A percentile compares a stretch with the other conserved stretches of the same genome.
Evolutionary conservation across 768 basidiomycete genomes (phyloP).

Genomic region (Tricholoma terreum): DNA sequence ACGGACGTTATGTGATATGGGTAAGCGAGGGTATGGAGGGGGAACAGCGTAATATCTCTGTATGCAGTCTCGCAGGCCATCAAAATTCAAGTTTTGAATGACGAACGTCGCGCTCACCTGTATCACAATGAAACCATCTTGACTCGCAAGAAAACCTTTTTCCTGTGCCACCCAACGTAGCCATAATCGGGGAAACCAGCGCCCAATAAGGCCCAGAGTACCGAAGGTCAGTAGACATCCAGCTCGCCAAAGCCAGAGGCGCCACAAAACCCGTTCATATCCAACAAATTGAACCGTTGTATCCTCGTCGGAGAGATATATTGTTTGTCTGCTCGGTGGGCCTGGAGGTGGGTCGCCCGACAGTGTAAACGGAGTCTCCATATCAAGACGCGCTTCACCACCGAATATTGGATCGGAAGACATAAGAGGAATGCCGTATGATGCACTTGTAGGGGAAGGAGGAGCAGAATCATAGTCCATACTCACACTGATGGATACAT

Average conservation of each 20-base stretch:
- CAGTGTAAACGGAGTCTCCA: constrained; percentile 61
- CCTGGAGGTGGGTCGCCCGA: constrained; percentile 74
- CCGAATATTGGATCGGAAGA: constrained; percentile 78
- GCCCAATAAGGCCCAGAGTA: constrained; percentile 72
- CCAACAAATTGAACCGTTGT: constrained; percentile 84
- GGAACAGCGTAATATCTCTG: constrained; percentile 77
- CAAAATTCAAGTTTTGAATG: constrained; percentile 6
- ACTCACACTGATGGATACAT: constrained; percentile 50
- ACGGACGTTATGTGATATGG: constrained; percentile 79
- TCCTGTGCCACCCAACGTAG: constrained; percentile 82
- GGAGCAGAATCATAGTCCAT: constrained; percentile 73
- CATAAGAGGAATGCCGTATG: constrained; percentile 61
- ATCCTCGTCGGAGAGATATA: constrained; percentile 89
- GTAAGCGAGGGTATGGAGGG: constrained; percentile 64
- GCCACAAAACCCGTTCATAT: constrained; percentile 65
- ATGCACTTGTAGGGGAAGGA: constrained; percentile 50
- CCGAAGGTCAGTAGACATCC: constrained; percentile 71
- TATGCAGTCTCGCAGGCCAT: constrained; percentile 66
- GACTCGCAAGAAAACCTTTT: constrained; percentile 76
- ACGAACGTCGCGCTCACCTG: constrained; percentile 58
- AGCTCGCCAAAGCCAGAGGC: constrained; percentile 65
- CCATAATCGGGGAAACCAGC: constrained; percentile 95
- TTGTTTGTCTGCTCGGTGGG: constrained; percentile 80
- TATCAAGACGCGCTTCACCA: constrained; percentile 79
- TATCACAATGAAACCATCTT: constrained; percentile 77